These are phyloP conservation scores for Rhododendron williamsianum DNA, from an alignment of 148 eudicot genomes.

Conservation along the genomic window DNA sequence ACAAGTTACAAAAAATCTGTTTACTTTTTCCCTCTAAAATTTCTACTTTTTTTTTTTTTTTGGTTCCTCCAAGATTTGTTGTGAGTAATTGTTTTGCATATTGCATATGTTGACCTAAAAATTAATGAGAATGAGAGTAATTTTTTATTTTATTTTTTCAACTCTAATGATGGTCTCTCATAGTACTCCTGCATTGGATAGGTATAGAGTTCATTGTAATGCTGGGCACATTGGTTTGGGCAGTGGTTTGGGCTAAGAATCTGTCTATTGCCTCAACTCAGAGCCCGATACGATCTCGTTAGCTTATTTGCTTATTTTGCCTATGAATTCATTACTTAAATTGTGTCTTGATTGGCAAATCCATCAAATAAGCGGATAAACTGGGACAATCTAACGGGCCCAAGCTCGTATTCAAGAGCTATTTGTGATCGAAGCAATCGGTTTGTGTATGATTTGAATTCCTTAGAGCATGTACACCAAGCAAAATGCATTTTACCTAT, in stretches of 20 bases:
- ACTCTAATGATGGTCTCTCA: not conserved
- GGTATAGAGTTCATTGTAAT: no score
- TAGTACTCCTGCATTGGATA: not conserved
- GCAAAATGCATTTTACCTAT: no score
- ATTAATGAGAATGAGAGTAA: not conserved
- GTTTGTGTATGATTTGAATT: not conserved
- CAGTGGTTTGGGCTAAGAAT: not conserved
- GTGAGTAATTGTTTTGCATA: constrained; percentile 1
- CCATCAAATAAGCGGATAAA: no score
- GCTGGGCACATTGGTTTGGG: not conserved
- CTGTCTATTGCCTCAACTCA: not conserved
- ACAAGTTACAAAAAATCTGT: not conserved
- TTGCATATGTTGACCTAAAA: not conserved
- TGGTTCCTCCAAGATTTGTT: not conserved
- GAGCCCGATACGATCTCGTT: no score
- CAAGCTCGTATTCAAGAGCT: not conserved
- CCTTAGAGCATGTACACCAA: not conserved
- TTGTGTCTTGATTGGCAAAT: no score
- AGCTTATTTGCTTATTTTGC: no score
- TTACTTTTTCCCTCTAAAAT: no score
- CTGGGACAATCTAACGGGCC: no score
- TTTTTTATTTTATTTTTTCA: not conserved
- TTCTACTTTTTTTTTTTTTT: not conserved
- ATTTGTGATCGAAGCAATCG: not conserved
- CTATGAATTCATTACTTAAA: no score